Evolutionary conservation across 2,329 filamentous ascomycete species (phyloP).

Genomic region (Fusarium humuli): DNA sequence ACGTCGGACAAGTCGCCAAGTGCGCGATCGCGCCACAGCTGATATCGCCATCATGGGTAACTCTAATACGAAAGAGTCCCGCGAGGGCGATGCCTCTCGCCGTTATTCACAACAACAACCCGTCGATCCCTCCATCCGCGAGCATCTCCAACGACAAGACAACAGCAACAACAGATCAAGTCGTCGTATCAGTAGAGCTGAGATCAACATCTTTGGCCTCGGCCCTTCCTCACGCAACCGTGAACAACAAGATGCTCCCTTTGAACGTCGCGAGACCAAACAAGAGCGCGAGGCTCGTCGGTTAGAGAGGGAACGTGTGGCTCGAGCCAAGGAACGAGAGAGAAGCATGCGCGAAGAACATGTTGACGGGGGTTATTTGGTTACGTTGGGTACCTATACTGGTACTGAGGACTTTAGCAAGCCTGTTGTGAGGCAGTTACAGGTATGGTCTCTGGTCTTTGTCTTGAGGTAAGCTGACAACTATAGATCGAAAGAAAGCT

Average conservation of each 20-base stretch:
- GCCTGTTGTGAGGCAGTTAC: slow-evolving; percentile 84
- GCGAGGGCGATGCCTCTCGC: slow-evolving; percentile 44
- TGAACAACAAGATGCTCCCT: slow-evolving; percentile 57
- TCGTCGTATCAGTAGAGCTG: slow-evolving; percentile 55
- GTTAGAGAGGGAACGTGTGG: slow-evolving; percentile 81
- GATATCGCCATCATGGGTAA: slow-evolving; percentile 52
- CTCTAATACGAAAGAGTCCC: slow-evolving; percentile 55
- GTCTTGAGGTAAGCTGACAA: slow-evolving; percentile 29
- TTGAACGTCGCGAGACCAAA: slow-evolving; percentile 83
- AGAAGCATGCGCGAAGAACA: slow-evolving; percentile 91
- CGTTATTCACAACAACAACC: slow-evolving; percentile 32
- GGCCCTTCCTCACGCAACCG: slow-evolving; percentile 54
- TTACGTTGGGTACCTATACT: slow-evolving; percentile 94
- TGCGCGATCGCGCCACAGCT: slow-evolving; percentile 36
- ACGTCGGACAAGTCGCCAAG: slow-evolving; percentile 2
- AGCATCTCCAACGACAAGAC: slow-evolving; percentile 35
- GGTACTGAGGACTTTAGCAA: slow-evolving; percentile 96
- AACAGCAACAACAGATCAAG: slow-evolving; percentile 42
- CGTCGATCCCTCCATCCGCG: slow-evolving; percentile 43
- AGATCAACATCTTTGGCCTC: slow-evolving; percentile 61
- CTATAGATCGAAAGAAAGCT: slow-evolving; percentile 89
- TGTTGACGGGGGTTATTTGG: slow-evolving; percentile 93
- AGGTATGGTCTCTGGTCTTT: slow-evolving; percentile 67
- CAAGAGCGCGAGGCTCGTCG: slow-evolving; percentile 90
- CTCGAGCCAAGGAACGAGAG: slow-evolving; percentile 85